Base-by-base conservation (phyloP, 164 flowering plant genomes). In the Macadamia tetraphylla region DNA sequence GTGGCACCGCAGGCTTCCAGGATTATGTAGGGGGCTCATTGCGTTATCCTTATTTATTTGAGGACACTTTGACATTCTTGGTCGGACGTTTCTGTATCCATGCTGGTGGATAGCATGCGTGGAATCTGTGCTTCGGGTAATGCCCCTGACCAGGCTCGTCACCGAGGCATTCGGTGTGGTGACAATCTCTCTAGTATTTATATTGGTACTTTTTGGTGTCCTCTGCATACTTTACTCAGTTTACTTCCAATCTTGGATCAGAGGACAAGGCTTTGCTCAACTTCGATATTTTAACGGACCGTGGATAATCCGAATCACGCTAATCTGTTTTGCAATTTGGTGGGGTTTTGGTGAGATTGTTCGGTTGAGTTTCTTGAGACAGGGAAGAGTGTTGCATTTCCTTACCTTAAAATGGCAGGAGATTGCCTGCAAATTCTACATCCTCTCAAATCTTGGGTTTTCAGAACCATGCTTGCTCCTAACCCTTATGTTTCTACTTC, bases 71-170 rank as follows among this genome's bases (percentile, higher is more conserved):
- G 73, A 64, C 49, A 29, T 67, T 40, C 32, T 62, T 43, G 40
- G 67, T 63, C 83, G 80, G 71, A 55, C 31, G 65, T 72, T 68
- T 73, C 65, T 64, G 93, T 75, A 79, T 87, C 93, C 88, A 87
- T 94, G 97, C 96, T 89, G 88, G 89, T 80, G 76, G 92, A 88
- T 91, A 94, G 98, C 91, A 94, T 94, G 99, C 91, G 92, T 89
- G 94, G 92, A 85, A 84, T 84, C 80, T 74, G 87, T 86, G 75
- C 63, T 83, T 91, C 81, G 94, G 94, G 96, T 94, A 83, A 90
- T 94, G 99, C 98, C 92, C 97, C 92, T 85, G 91, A 86, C 87
- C 83, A 92, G 90, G 77, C 75, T 76, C 66, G 78, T 79, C 81
- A 87, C 90, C 93, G 99, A 92, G 84, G 92, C 93, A 78, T 81